These are phyloP conservation scores for Yarrowia osloensis DNA, from an alignment of 805 yeast genomes.

Conservation along the genomic window DNA sequence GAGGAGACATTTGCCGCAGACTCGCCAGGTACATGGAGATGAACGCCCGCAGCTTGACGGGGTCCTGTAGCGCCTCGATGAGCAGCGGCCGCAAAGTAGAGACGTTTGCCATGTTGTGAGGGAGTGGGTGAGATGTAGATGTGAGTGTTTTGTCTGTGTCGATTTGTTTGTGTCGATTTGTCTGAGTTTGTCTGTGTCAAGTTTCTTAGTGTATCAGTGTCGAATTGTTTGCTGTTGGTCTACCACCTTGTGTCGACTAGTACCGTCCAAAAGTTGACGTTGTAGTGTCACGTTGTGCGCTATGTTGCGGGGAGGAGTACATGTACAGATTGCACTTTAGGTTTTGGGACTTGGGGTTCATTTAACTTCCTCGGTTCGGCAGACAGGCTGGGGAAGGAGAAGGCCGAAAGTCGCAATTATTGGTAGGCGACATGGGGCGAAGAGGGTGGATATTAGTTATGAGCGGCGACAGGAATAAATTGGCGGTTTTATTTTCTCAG, in stretches of 20 bases:
- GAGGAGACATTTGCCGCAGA: constrained; percentile 9
- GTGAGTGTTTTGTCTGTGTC: not conserved
- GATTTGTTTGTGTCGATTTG: not conserved
- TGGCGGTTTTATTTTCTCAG: not conserved
- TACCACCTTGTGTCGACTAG: not conserved
- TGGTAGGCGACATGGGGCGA: no score
- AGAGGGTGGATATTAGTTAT: not conserved
- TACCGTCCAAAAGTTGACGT: not conserved
- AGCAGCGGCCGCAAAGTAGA: constrained; percentile 10
- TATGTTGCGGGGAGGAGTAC: constrained; percentile 27
- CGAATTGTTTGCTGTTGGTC: no score
- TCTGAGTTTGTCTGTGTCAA: not conserved
- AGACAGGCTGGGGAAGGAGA: not conserved
- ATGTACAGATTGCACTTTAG: constrained; percentile 3
- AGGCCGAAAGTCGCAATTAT: not conserved
- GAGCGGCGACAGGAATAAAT: not conserved
- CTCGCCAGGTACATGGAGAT: constrained; percentile 12
- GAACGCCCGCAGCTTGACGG: constrained; percentile 29
- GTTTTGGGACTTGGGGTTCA: constrained; percentile 7
- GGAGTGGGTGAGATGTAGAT: not conserved
- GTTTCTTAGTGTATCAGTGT: no score
- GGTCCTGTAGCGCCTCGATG: constrained; percentile 29
- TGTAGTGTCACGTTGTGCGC: not conserved
- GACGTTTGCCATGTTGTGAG: constrained; percentile 6
- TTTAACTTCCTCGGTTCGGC: constrained; percentile 29